These are phyloP conservation scores for Penstemon newberryi DNA, from an alignment of 257 asterid species.

Conservation along the genomic window DNA sequence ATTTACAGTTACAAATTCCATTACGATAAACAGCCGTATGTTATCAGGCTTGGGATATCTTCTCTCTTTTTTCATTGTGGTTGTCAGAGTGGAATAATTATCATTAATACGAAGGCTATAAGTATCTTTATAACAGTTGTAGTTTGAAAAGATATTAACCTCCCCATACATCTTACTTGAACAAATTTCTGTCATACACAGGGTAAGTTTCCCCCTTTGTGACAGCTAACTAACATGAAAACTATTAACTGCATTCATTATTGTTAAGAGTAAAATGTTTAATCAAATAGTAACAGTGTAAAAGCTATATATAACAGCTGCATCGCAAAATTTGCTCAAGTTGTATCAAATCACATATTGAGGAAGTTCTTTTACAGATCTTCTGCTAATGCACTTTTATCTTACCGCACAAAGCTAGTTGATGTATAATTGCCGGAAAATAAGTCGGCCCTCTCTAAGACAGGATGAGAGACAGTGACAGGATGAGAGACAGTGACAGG, in stretches of 20 bases:
- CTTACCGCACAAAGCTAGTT: conserved; percentile 19
- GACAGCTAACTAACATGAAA: neutral
- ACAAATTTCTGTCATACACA: neutral
- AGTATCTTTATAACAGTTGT: too few relatives aligned
- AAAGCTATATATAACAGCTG: neutral
- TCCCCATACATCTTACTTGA: neutral
- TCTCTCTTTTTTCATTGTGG: too few relatives aligned
- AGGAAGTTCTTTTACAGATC: neutral
- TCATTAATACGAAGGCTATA: too few relatives aligned
- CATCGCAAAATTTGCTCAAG: neutral
- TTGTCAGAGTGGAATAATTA: too few relatives aligned
- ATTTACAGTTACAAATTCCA: too few relatives aligned
- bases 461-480: neutral
- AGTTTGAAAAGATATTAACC: too few relatives aligned
- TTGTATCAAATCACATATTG: conserved; percentile 8
- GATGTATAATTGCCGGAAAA: conserved; percentile 12
- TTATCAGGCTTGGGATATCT: too few relatives aligned
- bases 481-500: neutral
- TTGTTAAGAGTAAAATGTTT: neutral
- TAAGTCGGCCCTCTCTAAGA: neutral
- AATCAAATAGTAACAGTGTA: neutral
- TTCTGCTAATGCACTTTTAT: neutral
- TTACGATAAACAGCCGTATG: too few relatives aligned
- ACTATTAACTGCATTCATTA: neutral
- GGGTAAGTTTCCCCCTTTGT: neutral